A percentile compares a stretch with the other conserved stretches of the same genome.
These are phyloP conservation scores for Venturia aucupariae DNA, from an alignment of 2,329 filamentous ascomycete species.

Conservation along the genomic window DNA sequence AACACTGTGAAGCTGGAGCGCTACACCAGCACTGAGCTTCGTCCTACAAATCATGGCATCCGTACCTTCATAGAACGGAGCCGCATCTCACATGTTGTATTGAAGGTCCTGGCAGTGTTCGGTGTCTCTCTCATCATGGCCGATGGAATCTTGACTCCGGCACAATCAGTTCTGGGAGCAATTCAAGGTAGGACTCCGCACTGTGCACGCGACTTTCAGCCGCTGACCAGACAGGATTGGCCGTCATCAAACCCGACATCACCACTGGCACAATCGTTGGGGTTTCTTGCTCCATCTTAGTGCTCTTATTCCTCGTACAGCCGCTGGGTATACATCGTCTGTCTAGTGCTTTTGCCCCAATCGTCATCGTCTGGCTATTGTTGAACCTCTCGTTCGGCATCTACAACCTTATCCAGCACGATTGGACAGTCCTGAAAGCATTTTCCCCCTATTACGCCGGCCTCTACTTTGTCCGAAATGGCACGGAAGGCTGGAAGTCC, in stretches of 20 bases:
- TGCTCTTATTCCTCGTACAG: conserved; percentile 55
- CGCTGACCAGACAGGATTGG: conserved; percentile 25
- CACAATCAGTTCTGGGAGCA: conserved; percentile 58
- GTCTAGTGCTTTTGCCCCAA: conserved; percentile 53
- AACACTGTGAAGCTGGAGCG: conserved; percentile 52
- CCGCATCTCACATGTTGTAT: conserved; percentile 38
- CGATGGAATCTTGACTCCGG: conserved; percentile 58
- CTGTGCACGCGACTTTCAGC: conserved; percentile 12
- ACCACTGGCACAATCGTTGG: conserved; percentile 51
- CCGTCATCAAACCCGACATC: conserved; percentile 50
- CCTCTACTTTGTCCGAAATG: conserved; percentile 50
- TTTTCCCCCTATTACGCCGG: conserved; percentile 51
- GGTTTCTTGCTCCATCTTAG: conserved; percentile 53
- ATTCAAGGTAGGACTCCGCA: conserved; percentile 45
- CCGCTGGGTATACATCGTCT: conserved; percentile 55
- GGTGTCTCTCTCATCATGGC: conserved; percentile 60
- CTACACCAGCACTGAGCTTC: conserved; percentile 47
- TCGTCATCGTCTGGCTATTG: conserved; percentile 57
- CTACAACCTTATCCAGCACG: conserved; percentile 43
- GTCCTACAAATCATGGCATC: conserved; percentile 41
- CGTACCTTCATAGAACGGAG: conserved; percentile 51
- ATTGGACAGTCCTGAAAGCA: conserved; percentile 41
- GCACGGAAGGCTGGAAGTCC: conserved; percentile 47
- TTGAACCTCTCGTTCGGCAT: conserved; percentile 56
- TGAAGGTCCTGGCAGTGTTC: conserved; percentile 55